A percentile compares a stretch with the other conserved stretches of the same genome.
phyloP scores from a whole-genome alignment of 202 grass and related monocot genomes.

The Carex sylvatica region DNA sequence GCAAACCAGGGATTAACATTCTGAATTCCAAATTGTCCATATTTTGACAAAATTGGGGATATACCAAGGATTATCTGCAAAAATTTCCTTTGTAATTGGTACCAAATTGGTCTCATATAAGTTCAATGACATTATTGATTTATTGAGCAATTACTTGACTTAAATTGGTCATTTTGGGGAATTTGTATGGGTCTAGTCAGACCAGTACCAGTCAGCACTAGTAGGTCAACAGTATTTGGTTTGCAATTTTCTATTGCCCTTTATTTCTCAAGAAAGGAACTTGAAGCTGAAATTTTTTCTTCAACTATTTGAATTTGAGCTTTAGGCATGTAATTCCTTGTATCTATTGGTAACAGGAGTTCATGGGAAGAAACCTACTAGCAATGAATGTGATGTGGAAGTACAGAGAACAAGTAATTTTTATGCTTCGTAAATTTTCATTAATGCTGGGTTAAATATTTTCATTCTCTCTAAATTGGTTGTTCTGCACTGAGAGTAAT shows the following conservation, averaged over 20 bases:
- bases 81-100: not conserved
- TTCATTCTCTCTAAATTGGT: not conserved
- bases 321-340: slow-evolving; percentile 6
- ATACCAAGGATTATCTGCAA: not conserved
- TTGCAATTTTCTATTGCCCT: not conserved
- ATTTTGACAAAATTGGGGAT: not conserved
- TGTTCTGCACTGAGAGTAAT: not conserved
- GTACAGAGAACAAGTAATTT: slow-evolving; percentile 76
- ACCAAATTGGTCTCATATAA: slow-evolving; percentile 1
- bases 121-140: not conserved
- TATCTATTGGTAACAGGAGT: slow-evolving; percentile 45
- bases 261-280: not conserved
- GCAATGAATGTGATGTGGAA: slow-evolving; percentile 99
- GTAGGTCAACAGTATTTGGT: not conserved
- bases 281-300: not conserved
- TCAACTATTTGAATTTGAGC: not conserved
- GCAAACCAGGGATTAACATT: not conserved
- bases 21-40: not conserved
- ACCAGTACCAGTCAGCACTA: not conserved
- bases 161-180: not conserved
- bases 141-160: not conserved
- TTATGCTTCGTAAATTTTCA: not conserved
- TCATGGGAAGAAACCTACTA: slow-evolving; percentile 80
- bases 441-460: not conserved
- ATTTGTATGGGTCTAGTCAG: not conserved